Evolutionary conservation across 352 stramenopile genomes (phyloP), one percentile per base, ranked within the genome.

Genomic region (Globisporangium sylvaticum): DNA sequence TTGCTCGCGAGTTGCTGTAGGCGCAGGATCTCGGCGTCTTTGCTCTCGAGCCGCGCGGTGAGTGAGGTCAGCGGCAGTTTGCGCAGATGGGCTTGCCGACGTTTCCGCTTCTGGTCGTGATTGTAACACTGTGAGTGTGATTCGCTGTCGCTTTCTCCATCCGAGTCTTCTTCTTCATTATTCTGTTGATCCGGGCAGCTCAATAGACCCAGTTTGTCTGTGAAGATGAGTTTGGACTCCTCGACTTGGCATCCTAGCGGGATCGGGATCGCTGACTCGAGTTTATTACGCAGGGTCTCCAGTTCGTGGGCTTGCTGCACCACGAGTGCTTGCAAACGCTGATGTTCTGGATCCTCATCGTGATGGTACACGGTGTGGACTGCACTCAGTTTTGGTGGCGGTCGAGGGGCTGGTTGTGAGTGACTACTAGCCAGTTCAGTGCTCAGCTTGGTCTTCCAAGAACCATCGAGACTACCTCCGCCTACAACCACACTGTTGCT

Each of bases 221-320:
- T 56, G 50, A 73, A 65, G 0, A 60, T 52, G 25, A 79, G 60
- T 9, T 73, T 71, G 6, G 25, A 56, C 2, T 34, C 60, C 27
- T 20, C 44, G 57, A 54, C 64, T 61, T 37, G 31, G 44, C 29
- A 58, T 63, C 60, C 53, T 48, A 56, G n/a, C 1, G 71, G 53
- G 6, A 71, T 52, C 0, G 59, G 55, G 15, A 71, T 70, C 58
- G 61, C 67, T 1, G 24, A 53, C 15, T 69, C 60, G 39, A 69
- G 53, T 9, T 70, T 69, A 6, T 31, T 55, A 29, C 57, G 66
- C 22, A 88, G 42, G 1, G 9, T 27, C 18, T 81, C 64, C 0
- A 88, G 46, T 29, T 81, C 72, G n/a, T 71, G 66, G 7, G 71
- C 67, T 60, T 84, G 80, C 56, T 81, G 62, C 6, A 83, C 61